phyloP scores from a whole-genome alignment of 2,329 filamentous ascomycete genomes.

The Camptophora hylomeconis region DNA sequence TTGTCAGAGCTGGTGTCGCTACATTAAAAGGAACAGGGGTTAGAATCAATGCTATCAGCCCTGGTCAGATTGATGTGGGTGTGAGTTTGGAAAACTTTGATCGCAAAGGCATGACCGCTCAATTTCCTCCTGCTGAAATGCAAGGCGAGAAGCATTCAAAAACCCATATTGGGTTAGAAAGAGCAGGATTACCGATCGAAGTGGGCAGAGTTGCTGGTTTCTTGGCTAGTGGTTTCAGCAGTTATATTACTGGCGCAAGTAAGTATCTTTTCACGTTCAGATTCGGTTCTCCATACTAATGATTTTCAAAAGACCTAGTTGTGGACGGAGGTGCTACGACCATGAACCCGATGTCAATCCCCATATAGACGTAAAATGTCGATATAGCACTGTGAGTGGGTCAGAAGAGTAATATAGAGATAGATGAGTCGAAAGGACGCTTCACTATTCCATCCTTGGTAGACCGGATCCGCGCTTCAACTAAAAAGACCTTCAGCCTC shows the following conservation, averaged over 20 bases:
- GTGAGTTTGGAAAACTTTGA: slow-evolving; percentile 27
- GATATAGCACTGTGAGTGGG: too few species aligned
- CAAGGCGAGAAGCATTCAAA: slow-evolving; percentile 39
- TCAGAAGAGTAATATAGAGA: too few species aligned
- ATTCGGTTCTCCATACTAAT: too few species aligned
- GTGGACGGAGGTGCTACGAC: slow-evolving; percentile 46
- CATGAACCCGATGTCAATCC: slow-evolving; percentile 31
- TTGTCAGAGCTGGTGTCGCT: slow-evolving; percentile 31
- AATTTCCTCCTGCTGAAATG: slow-evolving; percentile 42
- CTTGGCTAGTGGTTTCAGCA: slow-evolving; percentile 48
- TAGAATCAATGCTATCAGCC: slow-evolving; percentile 20
- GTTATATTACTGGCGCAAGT: slow-evolving; percentile 49
- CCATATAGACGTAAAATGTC: too few species aligned
- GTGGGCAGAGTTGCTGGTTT: slow-evolving; percentile 50
- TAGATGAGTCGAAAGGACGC: too few species aligned
- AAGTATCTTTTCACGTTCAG: too few species aligned
- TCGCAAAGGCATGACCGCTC: slow-evolving; percentile 34
- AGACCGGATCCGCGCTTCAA: too few species aligned
- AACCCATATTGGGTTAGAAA: slow-evolving; percentile 43
- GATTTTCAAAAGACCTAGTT: too few species aligned
- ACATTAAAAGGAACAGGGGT: slow-evolving; percentile 19
- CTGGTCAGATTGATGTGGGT: slow-evolving; percentile 18
- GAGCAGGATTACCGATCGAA: slow-evolving; percentile 44
- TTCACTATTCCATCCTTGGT: too few species aligned
- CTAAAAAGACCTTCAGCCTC: too few species aligned